phyloP scores from a whole-genome alignment of 2,329 filamentous ascomycete genomes.

The Akanthomyces muscarius region DNA sequence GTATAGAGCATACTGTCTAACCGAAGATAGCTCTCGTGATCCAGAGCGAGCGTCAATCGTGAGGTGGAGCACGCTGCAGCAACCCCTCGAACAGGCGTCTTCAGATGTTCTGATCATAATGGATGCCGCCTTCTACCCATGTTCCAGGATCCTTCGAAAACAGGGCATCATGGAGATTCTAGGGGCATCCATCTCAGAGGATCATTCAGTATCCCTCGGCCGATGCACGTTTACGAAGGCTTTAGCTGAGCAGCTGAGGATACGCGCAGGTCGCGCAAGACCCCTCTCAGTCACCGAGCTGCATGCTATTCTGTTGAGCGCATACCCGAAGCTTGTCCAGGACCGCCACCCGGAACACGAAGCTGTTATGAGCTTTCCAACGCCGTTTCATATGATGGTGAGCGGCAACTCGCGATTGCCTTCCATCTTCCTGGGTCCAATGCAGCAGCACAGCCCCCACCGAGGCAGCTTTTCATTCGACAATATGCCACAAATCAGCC shows the following conservation, averaged over 20 bases:
- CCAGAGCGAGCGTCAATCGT: slow-evolving; percentile 43
- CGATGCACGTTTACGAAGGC: slow-evolving; percentile 50
- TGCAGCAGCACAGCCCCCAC: slow-evolving; percentile 39
- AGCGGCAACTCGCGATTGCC: slow-evolving; percentile 50
- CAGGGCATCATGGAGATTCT: slow-evolving; percentile 54
- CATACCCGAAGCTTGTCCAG: slow-evolving; percentile 49
- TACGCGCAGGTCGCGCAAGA: slow-evolving; percentile 41
- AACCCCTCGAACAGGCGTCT: slow-evolving; percentile 51
- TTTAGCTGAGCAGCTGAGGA: slow-evolving; percentile 47
- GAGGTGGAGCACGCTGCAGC: slow-evolving; percentile 54
- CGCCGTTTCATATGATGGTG: slow-evolving; percentile 53
- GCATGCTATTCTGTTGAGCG: slow-evolving; percentile 49
- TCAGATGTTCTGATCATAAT: slow-evolving; percentile 56
- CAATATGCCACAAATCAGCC: slow-evolving; percentile 45
- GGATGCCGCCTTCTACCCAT: slow-evolving; percentile 56
- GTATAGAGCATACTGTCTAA: slow-evolving; percentile 13
- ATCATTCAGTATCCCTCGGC: slow-evolving; percentile 44
- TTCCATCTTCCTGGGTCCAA: slow-evolving; percentile 52
- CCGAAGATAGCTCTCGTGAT: slow-evolving; percentile 42
- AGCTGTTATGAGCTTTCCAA: slow-evolving; percentile 45
- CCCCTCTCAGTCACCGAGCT: slow-evolving; percentile 51
- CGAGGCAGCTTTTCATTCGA: slow-evolving; percentile 38
- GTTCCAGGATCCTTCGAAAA: slow-evolving; percentile 47
- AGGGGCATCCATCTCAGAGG: slow-evolving; percentile 51
- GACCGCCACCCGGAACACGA: slow-evolving; percentile 47